A percentile compares a stretch with the other conserved stretches of the same genome.
Evolutionary conservation across 192 early-diverging fungal species (phyloP).

Genomic region (Haplosporangium gracile): DNA sequence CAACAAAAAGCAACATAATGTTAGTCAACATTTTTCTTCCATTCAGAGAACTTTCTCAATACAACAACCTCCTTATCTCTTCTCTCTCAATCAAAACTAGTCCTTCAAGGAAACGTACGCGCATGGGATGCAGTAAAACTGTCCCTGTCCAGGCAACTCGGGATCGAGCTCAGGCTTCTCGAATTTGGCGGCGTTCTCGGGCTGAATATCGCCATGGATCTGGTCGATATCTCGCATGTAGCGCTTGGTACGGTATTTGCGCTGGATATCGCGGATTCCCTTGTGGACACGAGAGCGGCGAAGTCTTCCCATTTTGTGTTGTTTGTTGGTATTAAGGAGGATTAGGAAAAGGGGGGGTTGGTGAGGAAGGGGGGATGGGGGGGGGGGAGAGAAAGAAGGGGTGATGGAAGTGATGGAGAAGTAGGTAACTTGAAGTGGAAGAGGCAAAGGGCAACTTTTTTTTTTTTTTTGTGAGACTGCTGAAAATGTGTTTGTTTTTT

Average conservation of each 20-base stretch:
- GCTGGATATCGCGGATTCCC: constrained; percentile 82
- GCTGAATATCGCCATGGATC: constrained; percentile 90
- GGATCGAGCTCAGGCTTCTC: constrained; percentile 75
- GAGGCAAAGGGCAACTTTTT: constrained; percentile 1
- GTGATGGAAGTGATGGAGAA: neutral
- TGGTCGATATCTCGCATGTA: constrained; percentile 96
- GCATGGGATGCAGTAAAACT: constrained; percentile 92
- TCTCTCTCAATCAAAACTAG: neutral
- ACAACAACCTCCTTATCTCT: neutral
- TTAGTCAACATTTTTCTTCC: neutral
- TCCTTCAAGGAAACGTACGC: constrained; percentile 58
- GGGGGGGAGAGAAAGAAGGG: constrained; percentile 3
- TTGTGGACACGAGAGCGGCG: constrained; percentile 66
- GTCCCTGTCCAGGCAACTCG: constrained; percentile 92
- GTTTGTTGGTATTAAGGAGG: neutral
- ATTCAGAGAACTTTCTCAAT: neutral
- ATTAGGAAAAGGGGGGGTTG: neutral
- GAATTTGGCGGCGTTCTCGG: constrained; percentile 74
- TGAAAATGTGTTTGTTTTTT: constrained; percentile 10
- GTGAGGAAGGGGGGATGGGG: neutral
- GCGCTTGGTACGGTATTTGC: constrained; percentile 85
- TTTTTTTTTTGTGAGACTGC: constrained; percentile 26
- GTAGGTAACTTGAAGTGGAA: neutral
- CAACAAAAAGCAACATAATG: neutral
- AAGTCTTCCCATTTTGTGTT: constrained; percentile 63